Percentiles rank a stretch among this genome's conserved stretches.
Conservation (phyloP, 805 yeast species). For the Pichia exigua region DNA sequence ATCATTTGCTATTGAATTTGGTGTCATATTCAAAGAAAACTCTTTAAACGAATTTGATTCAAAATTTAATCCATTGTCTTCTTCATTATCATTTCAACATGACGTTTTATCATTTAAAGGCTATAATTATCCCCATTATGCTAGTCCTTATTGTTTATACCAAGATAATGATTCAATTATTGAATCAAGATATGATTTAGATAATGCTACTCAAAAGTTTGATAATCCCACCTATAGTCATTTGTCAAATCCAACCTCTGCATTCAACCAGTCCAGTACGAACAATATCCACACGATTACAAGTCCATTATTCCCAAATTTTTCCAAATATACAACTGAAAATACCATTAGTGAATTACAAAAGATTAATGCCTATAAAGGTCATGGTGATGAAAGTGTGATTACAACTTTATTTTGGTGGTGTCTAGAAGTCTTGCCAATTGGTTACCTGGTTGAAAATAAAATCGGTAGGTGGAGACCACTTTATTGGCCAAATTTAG, state of each 20-base stretch:
- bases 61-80: slow-evolving; percentile 32
- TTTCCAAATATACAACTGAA: slow-evolving; percentile 9
- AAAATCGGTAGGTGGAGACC: slow-evolving; percentile 42
- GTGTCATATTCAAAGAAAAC: slow-evolving; percentile 38
- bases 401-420: slow-evolving; percentile 43
- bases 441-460: slow-evolving; percentile 44
- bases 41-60: slow-evolving; percentile 34
- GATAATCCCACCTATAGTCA: neutral
- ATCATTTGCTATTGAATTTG: slow-evolving; percentile 42
- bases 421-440: slow-evolving; percentile 53
- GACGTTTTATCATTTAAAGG: slow-evolving; percentile 35
- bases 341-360: slow-evolving; percentile 17
- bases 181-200: neutral
- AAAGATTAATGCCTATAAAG: slow-evolving; percentile 28
- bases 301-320: slow-evolving; percentile 4
- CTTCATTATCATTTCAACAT: slow-evolving; percentile 44
- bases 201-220: neutral
- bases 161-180: neutral
- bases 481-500: slow-evolving; percentile 47
- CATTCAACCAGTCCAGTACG: neutral
- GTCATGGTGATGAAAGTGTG: slow-evolving; percentile 30
- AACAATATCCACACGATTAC: neutral
- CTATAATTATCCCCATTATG: slow-evolving; percentile 4
- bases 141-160: neutral
- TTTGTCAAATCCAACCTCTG: neutral